Evolutionary conservation across 306 rosid genomes (phyloP).

Genomic region (Herpetospermum pedunculosum): DNA sequence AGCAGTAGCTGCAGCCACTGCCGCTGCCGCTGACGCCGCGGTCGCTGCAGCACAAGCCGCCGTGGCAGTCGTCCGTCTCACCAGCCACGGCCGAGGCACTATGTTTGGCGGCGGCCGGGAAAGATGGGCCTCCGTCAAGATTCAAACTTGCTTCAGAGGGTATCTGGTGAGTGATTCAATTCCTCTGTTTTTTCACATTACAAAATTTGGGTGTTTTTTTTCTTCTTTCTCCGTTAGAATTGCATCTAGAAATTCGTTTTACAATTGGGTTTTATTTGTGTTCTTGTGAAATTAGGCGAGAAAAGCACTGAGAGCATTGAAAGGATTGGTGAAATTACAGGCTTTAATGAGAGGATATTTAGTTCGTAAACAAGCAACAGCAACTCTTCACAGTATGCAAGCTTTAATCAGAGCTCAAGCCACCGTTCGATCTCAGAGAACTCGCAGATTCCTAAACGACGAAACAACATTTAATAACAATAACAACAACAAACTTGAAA

Average conservation of each 20-base stretch:
- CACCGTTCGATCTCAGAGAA: constrained; percentile 52
- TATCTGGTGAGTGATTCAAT: constrained; percentile 37
- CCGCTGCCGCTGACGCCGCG: constrained; percentile 83
- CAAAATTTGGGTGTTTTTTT: not conserved
- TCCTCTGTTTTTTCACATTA: not conserved
- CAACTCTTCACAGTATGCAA: constrained; percentile 70
- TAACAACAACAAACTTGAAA: constrained; percentile 23
- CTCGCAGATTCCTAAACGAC: constrained; percentile 22
- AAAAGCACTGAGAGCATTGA: constrained; percentile 78
- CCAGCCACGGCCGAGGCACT: constrained; percentile 64
- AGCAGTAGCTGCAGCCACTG: constrained; percentile 82
- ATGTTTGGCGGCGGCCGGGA: constrained; percentile 59
- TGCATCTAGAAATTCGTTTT: not conserved
- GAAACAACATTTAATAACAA: too few species aligned
- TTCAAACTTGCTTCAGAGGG: constrained; percentile 66
- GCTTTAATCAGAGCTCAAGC: constrained; percentile 83
- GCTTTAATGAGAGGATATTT: constrained; percentile 81
- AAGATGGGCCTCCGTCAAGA: constrained; percentile 57
- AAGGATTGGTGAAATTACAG: constrained; percentile 80
- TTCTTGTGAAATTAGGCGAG: constrained; percentile 49
- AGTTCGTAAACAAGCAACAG: constrained; percentile 78
- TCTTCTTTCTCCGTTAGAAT: too few species aligned
- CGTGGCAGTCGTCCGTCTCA: constrained; percentile 64
- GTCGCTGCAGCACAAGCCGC: constrained; percentile 89
- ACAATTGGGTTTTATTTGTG: not conserved